Percentiles rank a stretch among this genome's conserved stretches.
These are phyloP conservation scores for Gossypium lobatum DNA, from an alignment of 441 rosid genomes.

Conservation along the genomic window DNA sequence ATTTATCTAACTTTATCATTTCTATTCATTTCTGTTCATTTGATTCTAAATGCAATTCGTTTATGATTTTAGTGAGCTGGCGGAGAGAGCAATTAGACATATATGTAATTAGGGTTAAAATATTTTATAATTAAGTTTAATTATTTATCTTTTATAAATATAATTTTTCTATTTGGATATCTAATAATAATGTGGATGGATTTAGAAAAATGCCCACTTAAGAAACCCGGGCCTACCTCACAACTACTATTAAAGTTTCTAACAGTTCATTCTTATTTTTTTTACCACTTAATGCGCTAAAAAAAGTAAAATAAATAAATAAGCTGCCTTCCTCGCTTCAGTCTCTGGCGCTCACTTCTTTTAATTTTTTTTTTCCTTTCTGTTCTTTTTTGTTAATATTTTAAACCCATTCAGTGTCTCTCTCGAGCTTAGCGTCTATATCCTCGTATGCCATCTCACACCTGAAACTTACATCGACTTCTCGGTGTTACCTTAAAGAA, in stretches of 20 bases:
- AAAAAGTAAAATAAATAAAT: constrained; percentile 24
- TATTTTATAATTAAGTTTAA: no score
- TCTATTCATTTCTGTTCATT: no score
- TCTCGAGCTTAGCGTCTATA: constrained; percentile 37
- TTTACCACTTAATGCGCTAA: not conserved
- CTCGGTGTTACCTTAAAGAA: not conserved
- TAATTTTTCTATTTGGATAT: no score
- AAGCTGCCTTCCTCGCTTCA: constrained; percentile 15
- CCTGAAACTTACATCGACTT: constrained; percentile 18
- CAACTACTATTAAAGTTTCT: not conserved
- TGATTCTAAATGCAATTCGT: no score
- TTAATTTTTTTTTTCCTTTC: constrained; percentile 30
- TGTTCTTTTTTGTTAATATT: not conserved
- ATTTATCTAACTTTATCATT: no score
- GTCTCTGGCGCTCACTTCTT: constrained; percentile 56
- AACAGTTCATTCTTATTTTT: not conserved
- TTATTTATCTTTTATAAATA: no score
- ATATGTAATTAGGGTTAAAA: no score
- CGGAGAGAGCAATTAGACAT: no score
- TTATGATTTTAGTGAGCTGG: no score
- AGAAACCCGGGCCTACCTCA: not conserved
- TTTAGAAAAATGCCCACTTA: not conserved
- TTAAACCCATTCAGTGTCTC: constrained; percentile 14
- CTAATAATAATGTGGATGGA: no score
- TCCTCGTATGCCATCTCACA: constrained; percentile 14